Percentiles rank a stretch among this genome's conserved stretches.
phyloP scores from a whole-genome alignment of 441 rosid species.

The Capsella rubella region DNA sequence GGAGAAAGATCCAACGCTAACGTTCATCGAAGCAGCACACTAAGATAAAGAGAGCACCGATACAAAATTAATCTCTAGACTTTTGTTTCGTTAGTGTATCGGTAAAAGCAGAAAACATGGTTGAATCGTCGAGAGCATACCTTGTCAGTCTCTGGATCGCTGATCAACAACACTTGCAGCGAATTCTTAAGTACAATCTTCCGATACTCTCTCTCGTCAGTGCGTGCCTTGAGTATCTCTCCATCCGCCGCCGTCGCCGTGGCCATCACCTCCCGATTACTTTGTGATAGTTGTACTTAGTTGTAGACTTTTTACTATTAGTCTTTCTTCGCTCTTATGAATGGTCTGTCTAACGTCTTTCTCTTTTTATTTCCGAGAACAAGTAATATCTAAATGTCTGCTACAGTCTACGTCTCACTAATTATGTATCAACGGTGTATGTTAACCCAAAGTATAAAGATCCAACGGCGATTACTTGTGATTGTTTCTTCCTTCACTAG shows the following conservation, averaged over 20 bases:
- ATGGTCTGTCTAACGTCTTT: not conserved
- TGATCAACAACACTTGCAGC: conserved; percentile 72
- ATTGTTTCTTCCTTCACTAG: not conserved
- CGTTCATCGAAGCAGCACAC: conserved; percentile 97
- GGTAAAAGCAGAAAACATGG: not conserved
- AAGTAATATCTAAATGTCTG: conserved; percentile 6
- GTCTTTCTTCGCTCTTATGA: not conserved
- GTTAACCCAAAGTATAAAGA: not conserved
- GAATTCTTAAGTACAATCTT: conserved; percentile 72
- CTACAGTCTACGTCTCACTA: conserved; percentile 1
- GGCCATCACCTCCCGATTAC: conserved; percentile 49
- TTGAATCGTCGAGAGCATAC: conserved; percentile 24
- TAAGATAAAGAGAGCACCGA: conserved; percentile 32
- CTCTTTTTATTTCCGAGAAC: not conserved
- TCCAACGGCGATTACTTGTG: not conserved
- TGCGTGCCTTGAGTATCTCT: conserved; percentile 68
- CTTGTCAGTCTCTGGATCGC: conserved; percentile 90
- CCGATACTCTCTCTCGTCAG: conserved; percentile 74
- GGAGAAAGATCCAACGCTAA: conserved; percentile 76
- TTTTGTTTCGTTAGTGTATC: not conserved
- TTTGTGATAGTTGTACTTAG: conserved; percentile 4
- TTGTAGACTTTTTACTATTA: too few relatives aligned
- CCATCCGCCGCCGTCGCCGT: conserved; percentile 35
- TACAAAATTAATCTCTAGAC: not conserved
- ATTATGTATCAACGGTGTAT: not conserved